phyloP scores from a whole-genome alignment of 495 filamentous ascomycete species.

The Podospora sp. region DNA sequence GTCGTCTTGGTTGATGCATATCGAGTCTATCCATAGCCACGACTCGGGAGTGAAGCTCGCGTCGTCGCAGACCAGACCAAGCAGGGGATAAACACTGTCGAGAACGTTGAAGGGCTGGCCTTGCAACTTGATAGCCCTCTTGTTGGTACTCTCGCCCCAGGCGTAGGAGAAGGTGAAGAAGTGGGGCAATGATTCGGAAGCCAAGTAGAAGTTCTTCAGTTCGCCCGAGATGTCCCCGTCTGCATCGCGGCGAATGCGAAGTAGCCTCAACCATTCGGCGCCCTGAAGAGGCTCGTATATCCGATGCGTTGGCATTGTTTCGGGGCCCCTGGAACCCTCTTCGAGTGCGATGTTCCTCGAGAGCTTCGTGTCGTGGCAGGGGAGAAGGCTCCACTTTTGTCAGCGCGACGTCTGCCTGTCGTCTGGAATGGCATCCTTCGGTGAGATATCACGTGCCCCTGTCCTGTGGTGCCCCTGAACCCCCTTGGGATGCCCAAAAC shows the following conservation, averaged over 20 bases:
- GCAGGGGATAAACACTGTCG: neutral
- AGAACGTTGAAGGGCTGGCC: neutral
- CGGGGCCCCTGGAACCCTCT: neutral
- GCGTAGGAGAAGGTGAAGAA: neutral
- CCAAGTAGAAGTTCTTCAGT: neutral
- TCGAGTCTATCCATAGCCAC: constrained; percentile 4
- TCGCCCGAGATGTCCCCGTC: neutral
- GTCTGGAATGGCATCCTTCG: neutral
- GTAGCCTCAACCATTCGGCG: neutral
- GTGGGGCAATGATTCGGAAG: neutral
- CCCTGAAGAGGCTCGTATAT: neutral
- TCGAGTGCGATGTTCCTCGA: no score
- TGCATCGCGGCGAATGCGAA: neutral
- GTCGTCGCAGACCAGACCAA: neutral
- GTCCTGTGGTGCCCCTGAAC: no score
- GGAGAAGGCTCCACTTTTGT: neutral
- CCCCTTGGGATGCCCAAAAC: no score
- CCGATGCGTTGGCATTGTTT: neutral
- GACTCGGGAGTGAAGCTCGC: neutral
- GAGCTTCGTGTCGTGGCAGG: no score
- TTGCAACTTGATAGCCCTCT: neutral
- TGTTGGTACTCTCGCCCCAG: neutral
- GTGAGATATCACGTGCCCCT: neutral
- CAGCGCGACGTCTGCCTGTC: no score
- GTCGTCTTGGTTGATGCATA: constrained; percentile 9